Percentiles rank a stretch among this genome's conserved stretches.
These are phyloP conservation scores for Ganoderma sinense DNA, from an alignment of 1,284 basidiomycete genomes.

Conservation along the genomic window DNA sequence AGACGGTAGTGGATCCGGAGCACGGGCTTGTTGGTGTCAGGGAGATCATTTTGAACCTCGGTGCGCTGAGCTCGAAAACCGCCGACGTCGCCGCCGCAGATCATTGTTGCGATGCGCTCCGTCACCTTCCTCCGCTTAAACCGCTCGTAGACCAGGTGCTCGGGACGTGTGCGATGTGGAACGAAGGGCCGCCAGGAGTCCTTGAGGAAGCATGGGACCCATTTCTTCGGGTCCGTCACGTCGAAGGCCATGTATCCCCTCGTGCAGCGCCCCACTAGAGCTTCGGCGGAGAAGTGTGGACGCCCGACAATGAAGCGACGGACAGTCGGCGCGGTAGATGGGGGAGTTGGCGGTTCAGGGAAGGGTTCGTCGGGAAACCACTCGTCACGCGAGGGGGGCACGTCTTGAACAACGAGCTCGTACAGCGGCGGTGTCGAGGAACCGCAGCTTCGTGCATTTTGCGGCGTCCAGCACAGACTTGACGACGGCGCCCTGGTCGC, in stretches of 20 bases:
- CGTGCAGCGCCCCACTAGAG: slow-evolving; percentile 15
- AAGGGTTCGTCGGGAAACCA: background rate
- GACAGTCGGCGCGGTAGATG: background rate
- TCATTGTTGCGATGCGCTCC: slow-evolving; percentile 4
- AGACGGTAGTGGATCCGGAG: slow-evolving; percentile 10
- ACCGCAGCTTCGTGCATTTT: background rate
- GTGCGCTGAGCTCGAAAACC: slow-evolving; percentile 11
- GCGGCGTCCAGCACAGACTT: background rate
- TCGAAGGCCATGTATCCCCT: slow-evolving; percentile 14
- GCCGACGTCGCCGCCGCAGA: slow-evolving; percentile 23
- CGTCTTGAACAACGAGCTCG: background rate
- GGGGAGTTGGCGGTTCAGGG: background rate
- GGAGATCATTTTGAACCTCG: background rate
- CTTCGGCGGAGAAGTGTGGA: slow-evolving; percentile 11
- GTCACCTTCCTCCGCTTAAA: background rate
- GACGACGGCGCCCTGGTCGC: background rate
- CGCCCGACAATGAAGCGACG: slow-evolving; percentile 9
- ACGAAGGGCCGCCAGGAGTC: slow-evolving; percentile 20
- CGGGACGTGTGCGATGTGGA: slow-evolving; percentile 10
- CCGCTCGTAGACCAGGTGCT: slow-evolving; percentile 15
- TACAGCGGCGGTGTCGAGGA: background rate
- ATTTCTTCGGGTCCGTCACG: background rate
- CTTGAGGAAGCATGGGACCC: slow-evolving; percentile 11
- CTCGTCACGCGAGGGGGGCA: background rate
- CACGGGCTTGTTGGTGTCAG: background rate